Evolutionary conservation across 768 basidiomycete species (phyloP), one percentile per base, ranked within the genome.

Genomic region (Clavaria fumosa): DNA sequence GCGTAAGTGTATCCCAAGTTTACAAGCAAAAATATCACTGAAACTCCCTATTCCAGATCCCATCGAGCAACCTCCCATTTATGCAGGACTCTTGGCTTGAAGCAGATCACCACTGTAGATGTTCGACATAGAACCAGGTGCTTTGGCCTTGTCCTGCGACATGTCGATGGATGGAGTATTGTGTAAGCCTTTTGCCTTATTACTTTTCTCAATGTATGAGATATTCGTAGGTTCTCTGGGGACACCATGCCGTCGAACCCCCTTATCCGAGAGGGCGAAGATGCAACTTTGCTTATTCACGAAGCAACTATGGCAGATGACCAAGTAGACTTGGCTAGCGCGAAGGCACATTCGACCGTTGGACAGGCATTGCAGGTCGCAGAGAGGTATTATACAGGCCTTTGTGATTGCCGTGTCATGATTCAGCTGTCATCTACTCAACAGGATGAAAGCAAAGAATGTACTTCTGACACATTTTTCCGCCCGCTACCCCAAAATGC

Each of bases 401-500:
- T n/a, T n/a, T n/a, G n/a, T n/a, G n/a, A n/a, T n/a, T n/a, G n/a
- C n/a, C n/a, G n/a, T n/a, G n/a, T n/a, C n/a, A n/a, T n/a, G n/a
- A n/a, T n/a, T n/a, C n/a, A n/a, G n/a, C n/a, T n/a, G n/a, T n/a
- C n/a, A n/a, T n/a, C n/a, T n/a, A n/a, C n/a, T n/a, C n/a, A n/a
- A n/a, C n/a, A 91, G 88, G 43, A 93, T 93, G 90, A 64, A 70
- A 7, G 89, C 89, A 1, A 60, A 74, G 37, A 76, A 86, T 44
- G 66, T 86, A 28, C 70, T 96, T n/a, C 69, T 97, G 15, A 97
- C 89, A 0, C 91, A 96, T 54, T 96, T 96, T 59, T 95, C 90
- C 7, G 84, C 84, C 27, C 77, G 90, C 20, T 91, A 93, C 55
- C 88, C 91, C 12, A 88, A 83, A 47, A 63, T 91, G 52, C 86